Conservation (phyloP, 148 eudicot species). For the Vaccinium vitisidaea region DNA sequence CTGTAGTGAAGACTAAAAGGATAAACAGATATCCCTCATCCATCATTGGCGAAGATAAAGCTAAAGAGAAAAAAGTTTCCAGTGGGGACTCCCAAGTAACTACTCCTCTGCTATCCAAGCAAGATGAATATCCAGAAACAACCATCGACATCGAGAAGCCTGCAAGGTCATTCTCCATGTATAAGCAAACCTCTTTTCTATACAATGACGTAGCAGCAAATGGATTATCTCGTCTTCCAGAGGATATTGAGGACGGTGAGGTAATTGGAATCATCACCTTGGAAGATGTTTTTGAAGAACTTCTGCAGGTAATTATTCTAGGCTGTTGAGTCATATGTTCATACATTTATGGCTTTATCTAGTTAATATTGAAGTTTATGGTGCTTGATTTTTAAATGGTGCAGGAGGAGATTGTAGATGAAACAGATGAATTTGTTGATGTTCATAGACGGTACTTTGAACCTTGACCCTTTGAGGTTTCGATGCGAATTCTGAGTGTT, state of each 20-base stretch:
- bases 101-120: slow-evolving; percentile 58
- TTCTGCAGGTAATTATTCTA: slow-evolving; percentile 61
- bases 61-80: slow-evolving; percentile 22
- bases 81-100: slow-evolving; percentile 40
- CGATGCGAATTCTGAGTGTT: background rate
- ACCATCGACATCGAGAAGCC: slow-evolving; percentile 67
- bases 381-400: slow-evolving; percentile 21
- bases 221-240: slow-evolving; percentile 35
- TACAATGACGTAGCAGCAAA: slow-evolving; percentile 22
- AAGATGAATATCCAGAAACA: slow-evolving; percentile 43
- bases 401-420: slow-evolving; percentile 98
- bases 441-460: slow-evolving; percentile 73
- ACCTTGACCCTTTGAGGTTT: slow-evolving; percentile 6
- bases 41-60: slow-evolving; percentile 33
- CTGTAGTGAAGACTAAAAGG: slow-evolving; percentile 73
- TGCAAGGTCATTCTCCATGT: slow-evolving; percentile 26
- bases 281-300: slow-evolving; percentile 99
- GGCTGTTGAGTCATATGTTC: background rate
- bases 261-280: slow-evolving; percentile 93
- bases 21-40: slow-evolving; percentile 37
- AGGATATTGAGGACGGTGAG: slow-evolving; percentile 84
- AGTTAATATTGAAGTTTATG: background rate
- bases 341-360: background rate
- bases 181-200: slow-evolving; percentile 15
- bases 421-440: slow-evolving; percentile 95